Evolutionary conservation across 202 grass and related monocot genomes (phyloP).

Genomic region (Zizania palustris): DNA sequence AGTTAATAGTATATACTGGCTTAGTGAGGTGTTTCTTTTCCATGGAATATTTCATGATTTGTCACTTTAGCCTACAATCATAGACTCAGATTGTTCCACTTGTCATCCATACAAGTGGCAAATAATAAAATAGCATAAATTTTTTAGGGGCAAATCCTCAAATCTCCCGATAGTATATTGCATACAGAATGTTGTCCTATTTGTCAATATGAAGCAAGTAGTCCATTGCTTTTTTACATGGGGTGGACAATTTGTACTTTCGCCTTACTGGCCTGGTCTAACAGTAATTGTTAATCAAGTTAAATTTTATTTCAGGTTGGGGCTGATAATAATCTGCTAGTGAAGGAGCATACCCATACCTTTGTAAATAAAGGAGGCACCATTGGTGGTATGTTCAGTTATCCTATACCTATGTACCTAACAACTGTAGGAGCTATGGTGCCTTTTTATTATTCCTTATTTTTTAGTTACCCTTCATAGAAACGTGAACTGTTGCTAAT

Average conservation of each 20-base stretch:
- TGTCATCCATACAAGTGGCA: no score
- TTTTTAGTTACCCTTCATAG: background rate
- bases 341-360: slow-evolving; percentile 96
- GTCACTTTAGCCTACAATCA: no score
- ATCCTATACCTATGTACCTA: background rate
- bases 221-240: background rate
- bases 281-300: background rate
- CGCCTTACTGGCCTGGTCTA: background rate
- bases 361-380: slow-evolving; percentile 91
- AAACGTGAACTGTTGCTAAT: background rate
- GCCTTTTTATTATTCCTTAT: slow-evolving; percentile 3
- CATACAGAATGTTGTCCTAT: slow-evolving; percentile 5
- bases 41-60: no score
- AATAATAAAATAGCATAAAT: no score
- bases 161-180: no score
- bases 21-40: background rate
- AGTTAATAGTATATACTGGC: background rate
- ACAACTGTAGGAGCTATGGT: background rate
- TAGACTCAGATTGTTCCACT: no score
- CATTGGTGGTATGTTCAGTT: slow-evolving; percentile 72
- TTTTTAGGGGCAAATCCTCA: no score
- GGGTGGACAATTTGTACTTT: background rate
- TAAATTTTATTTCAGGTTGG: slow-evolving; percentile 64
- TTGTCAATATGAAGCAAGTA: slow-evolving; percentile 27
- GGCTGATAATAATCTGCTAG: slow-evolving; percentile 85